Conservation (phyloP, 192 early-diverging fungal genomes). For the Helicostylum pulchrum region DNA sequence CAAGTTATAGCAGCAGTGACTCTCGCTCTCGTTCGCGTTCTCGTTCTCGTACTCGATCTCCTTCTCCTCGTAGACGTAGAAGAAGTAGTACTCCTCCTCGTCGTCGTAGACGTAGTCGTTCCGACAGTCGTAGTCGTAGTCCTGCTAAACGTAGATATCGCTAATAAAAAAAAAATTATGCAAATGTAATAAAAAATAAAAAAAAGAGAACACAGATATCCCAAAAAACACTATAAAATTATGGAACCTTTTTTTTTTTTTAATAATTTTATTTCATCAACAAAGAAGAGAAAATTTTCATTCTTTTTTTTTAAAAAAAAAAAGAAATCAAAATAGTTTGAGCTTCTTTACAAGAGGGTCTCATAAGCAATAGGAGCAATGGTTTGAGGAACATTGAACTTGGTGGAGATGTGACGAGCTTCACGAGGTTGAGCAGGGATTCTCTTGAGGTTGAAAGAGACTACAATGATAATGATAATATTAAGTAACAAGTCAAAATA, state of each 20-base stretch:
- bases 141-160: neutral
- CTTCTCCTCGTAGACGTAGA: neutral
- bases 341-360: slow-evolving; percentile 37
- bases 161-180: slow-evolving; percentile 4
- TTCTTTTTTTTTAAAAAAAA: neutral
- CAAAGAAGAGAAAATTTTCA: neutral
- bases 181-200: slow-evolving; percentile 1
- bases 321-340: neutral
- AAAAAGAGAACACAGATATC: too few relatives aligned
- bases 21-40: neutral
- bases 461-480: slow-evolving; percentile 7
- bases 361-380: slow-evolving; percentile 96
- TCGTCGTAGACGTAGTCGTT: neutral
- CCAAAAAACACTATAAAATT: neutral
- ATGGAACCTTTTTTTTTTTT: slow-evolving; percentile 4
- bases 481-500: slow-evolving; percentile 13
- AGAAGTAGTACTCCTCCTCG: neutral
- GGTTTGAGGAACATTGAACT: slow-evolving; percentile 87
- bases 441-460: slow-evolving; percentile 81
- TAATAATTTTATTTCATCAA: neutral
- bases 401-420: slow-evolving; percentile 84
- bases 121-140: neutral
- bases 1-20: neutral
- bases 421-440: slow-evolving; percentile 84
- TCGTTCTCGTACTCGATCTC: neutral